These are phyloP conservation scores for Moesziomyces antarcticus DNA, from an alignment of 1,284 basidiomycete species.

Conservation along the genomic window DNA sequence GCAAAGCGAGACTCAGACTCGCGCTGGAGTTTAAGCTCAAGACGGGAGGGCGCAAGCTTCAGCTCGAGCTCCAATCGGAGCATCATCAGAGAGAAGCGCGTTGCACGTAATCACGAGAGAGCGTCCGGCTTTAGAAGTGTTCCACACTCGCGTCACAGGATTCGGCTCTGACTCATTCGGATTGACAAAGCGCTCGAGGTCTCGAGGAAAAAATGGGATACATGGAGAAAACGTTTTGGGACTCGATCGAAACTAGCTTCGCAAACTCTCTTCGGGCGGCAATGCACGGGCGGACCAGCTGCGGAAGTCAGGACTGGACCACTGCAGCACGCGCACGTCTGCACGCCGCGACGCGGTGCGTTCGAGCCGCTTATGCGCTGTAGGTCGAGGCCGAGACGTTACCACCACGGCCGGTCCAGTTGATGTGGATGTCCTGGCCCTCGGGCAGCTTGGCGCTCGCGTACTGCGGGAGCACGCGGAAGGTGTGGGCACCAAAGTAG, in stretches of 20 bases:
- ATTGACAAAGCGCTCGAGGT: conserved; percentile 2
- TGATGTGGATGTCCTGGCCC: conserved; percentile 79
- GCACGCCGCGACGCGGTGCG: background rate
- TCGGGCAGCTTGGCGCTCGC: conserved; percentile 71
- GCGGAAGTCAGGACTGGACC: background rate
- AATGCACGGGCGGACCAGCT: background rate
- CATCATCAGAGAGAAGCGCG: no score
- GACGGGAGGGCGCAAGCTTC: no score
- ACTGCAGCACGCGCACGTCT: background rate
- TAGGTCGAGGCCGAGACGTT: conserved; percentile 92
- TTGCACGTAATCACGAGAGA: no score
- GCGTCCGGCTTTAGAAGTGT: no score
- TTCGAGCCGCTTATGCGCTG: conserved; percentile 75
- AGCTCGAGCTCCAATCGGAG: no score
- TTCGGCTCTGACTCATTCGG: conserved; percentile 4
- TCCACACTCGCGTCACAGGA: background rate
- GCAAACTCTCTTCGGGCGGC: conserved; percentile 10
- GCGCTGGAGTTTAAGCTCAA: no score
- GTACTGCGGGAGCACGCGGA: conserved; percentile 61
- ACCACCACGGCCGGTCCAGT: conserved; percentile 88
- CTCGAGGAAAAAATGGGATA: background rate
- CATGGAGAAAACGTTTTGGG: conserved; percentile 11
- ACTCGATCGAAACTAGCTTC: background rate
- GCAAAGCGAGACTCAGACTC: no score
- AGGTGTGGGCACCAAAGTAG: conserved; percentile 69